Evolutionary conservation across 148 eudicot genomes (phyloP), one percentile per base, ranked within the genome.

Genomic region (Chenopodium berlandieri): DNA sequence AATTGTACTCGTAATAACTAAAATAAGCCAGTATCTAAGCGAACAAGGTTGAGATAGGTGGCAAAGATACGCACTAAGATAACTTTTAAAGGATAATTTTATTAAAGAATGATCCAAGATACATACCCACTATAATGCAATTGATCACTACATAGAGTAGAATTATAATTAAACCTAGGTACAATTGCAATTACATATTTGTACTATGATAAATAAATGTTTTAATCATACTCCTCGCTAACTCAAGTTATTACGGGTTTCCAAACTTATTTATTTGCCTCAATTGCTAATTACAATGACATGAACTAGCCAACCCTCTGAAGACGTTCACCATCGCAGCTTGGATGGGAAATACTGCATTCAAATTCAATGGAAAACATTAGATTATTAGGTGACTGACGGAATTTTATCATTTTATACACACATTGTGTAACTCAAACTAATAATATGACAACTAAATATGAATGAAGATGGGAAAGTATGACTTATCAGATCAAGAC

Each of bases 321-420:
- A 14, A 9, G 37, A 52, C 0, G 25, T 75, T 83, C 71, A 83
- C 85, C 85, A 83, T 74, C 82, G 75, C 19, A 83, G 79, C 79
- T 83, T 83, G 25, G 82, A 30, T 30, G 85, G 82, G 32, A 83
- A 83, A 83, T 83, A 83, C 85, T 83, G 85, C 82, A 83, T 20
- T 4, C 8, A 46, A 40, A 83, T 20, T 4, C 8, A 46, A 40
- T 31, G 5, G 0, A 71, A 40, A 47, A 19, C 46, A 30, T 31
- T 69, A 11, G 3, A 1, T 37, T 40, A 40, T 5, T 6, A 40
- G 1, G 44, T 40, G 5, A 40, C 2, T 34, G 44, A 40, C 44
- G 1, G 44, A 40, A 40, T 40, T 40, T 40, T 4, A 34, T 0
- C 6, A 0, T 34, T 34, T 34, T 40, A 0, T 40, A 7, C 8